Base-by-base conservation (phyloP, 2,329 filamentous ascomycete species). In the Neofusicoccum laricinum region DNA sequence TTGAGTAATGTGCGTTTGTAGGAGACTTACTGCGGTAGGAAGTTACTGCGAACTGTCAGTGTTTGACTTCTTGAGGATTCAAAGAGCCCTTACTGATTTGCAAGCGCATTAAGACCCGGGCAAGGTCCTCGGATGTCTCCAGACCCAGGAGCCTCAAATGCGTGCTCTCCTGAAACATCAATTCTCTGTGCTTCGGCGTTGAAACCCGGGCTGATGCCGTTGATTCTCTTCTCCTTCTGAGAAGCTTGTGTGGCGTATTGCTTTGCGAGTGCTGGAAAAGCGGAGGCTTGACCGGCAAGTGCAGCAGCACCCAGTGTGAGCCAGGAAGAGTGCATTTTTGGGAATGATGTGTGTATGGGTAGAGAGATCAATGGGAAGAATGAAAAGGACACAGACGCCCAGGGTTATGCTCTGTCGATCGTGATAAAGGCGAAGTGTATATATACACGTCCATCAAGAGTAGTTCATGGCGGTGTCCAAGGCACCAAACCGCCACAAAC, bases 111-210 rank as follows among this genome's bases (percentile, higher is more conserved):
- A 11, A 61, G 45, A 14, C 57, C 57, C 12, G 57, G 57, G 32
- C 57, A 61, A 15, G 57, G 57, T 11, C 57, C 57, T 49, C 57
- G 34, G 10, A 36, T 21, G 30, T 61, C 57, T 1, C 17, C 45
- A 15, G 57, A 15, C 15, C 57, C 57, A 14, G 57, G 57, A 4
- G 57, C 41, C 43, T 38, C 30, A 15, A 61, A 61, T 7, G 25
- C 32, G 45, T 61, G 57, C 6, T 48, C 57, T 15, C 57, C 57
- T 11, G 57, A 61, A 17, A 61, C 57, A 38, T 61, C 57, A 25
- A 61, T 49, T 11, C 30, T 34, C 45, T 61, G 57, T n/a, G 41
- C 57, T 32, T 36, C 57, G 15, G 57, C 57, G n/a, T 61, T 15
- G 43, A 61, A 61, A 12, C 34, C 45, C 2, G 57, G 57, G 34